These are phyloP conservation scores for Cercospora zeae-maydis DNA, from an alignment of 2,329 filamentous ascomycete species.

Conservation along the genomic window DNA sequence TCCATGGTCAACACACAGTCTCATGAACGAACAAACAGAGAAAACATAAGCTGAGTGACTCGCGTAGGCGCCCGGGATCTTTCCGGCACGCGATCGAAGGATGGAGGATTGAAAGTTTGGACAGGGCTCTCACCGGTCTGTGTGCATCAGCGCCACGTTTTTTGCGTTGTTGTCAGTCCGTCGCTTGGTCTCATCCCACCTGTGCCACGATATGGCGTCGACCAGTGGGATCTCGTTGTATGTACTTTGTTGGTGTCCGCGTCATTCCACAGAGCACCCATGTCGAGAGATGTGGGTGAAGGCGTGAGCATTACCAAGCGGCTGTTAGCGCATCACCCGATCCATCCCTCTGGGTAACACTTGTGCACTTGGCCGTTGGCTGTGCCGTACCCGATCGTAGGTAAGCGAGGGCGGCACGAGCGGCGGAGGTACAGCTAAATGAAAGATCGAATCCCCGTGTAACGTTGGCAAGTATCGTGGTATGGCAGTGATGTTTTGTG, in stretches of 20 bases:
- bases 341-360: neutral
- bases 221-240: neutral
- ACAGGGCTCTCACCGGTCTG: conserved; percentile 6
- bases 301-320: neutral
- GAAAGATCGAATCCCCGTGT: neutral
- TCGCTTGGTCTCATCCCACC: neutral
- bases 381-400: neutral
- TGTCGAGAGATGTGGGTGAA: neutral
- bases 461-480: neutral
- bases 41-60: neutral
- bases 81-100: neutral
- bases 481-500: neutral
- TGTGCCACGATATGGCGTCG: neutral
- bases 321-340: conserved; percentile 2
- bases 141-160: neutral
- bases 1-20: neutral
- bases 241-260: neutral
- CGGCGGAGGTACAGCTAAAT: neutral
- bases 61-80: neutral
- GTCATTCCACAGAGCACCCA: neutral
- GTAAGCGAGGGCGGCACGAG: conserved; percentile 2
- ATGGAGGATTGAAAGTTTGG: neutral
- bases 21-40: neutral
- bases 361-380: neutral
- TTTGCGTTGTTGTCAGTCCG: neutral